These are phyloP conservation scores for Dendrobium chrysotoxum DNA, from an alignment of 106 monocot genomes.

Conservation along the genomic window DNA sequence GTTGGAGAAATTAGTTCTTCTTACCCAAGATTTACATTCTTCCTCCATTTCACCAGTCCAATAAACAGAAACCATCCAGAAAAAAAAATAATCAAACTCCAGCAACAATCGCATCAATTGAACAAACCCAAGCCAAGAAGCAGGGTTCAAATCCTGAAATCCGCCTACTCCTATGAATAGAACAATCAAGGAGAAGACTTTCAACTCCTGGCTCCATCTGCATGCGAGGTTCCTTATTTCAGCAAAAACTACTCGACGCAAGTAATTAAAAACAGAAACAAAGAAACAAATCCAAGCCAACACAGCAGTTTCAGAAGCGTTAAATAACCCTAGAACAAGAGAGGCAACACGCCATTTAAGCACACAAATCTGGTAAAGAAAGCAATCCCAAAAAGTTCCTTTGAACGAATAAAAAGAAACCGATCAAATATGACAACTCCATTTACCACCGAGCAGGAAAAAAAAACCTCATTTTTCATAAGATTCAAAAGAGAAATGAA, in stretches of 20 bases:
- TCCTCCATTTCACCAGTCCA: slow-evolving; percentile 29
- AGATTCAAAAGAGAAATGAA: not conserved
- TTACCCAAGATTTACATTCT: slow-evolving; percentile 39
- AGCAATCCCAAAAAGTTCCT: not conserved
- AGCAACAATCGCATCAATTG: not conserved
- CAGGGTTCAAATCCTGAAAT: not conserved
- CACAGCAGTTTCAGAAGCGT: not conserved
- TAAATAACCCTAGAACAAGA: not conserved
- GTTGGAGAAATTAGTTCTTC: slow-evolving; percentile 49
- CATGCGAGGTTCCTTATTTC: not conserved
- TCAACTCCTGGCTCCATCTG: slow-evolving; percentile 14
- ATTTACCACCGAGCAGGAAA: not conserved
- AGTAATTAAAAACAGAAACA: not conserved
- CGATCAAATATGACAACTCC: not conserved
- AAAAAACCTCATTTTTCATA: not conserved
- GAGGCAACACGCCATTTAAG: not conserved
- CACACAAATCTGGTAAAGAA: not conserved
- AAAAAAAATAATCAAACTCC: slow-evolving; percentile 1
- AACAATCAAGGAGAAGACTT: not conserved
- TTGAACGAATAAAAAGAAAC: not conserved
- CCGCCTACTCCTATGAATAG: not conserved
- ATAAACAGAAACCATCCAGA: slow-evolving; percentile 3
- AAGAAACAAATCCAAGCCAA: not conserved
- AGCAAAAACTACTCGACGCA: not conserved
- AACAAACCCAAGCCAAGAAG: not conserved